phyloP scores from a whole-genome alignment of 495 filamentous ascomycete species.

The Astrocystis sublimbata region DNA sequence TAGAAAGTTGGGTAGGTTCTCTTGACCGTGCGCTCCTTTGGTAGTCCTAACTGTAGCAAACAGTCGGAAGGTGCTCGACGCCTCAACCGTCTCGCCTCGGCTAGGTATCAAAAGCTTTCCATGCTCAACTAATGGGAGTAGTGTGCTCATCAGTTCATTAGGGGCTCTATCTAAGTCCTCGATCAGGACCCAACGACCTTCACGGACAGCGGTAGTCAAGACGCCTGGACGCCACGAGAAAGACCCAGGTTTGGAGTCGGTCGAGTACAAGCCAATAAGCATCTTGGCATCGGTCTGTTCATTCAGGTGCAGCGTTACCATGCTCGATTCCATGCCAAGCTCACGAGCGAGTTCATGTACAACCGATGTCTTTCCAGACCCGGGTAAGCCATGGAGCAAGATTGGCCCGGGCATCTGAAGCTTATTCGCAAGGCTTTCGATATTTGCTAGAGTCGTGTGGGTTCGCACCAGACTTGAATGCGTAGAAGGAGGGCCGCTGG shows the following conservation, averaged over 20 bases:
- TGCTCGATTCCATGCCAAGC: constrained; percentile 68
- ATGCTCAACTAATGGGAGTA: constrained; percentile 87
- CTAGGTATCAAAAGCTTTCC: constrained; percentile 84
- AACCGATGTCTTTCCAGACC: constrained; percentile 85
- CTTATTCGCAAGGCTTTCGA: constrained; percentile 64
- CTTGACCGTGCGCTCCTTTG: constrained; percentile 68
- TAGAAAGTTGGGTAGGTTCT: constrained; percentile 61
- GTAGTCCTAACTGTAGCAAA: constrained; percentile 87
- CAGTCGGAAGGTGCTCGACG: constrained; percentile 79
- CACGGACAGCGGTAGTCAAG: constrained; percentile 85
- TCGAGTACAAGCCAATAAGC: constrained; percentile 89
- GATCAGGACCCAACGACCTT: constrained; percentile 94
- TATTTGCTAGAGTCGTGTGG: constrained; percentile 66
- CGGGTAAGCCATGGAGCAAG: constrained; percentile 78
- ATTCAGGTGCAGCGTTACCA: constrained; percentile 92
- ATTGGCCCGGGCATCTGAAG: constrained; percentile 68
- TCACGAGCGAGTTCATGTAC: constrained; percentile 79
- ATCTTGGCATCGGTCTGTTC: constrained; percentile 97
- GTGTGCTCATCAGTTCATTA: constrained; percentile 88
- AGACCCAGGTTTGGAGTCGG: constrained; percentile 77
- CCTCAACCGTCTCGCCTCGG: constrained; percentile 80
- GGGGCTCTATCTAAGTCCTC: constrained; percentile 96
- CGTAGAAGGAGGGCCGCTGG: constrained; percentile 50
- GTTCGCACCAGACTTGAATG: constrained; percentile 68
- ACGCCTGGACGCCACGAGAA: constrained; percentile 95